Evolutionary conservation across 768 basidiomycete genomes (phyloP).

Genomic region (Russula brevipes): DNA sequence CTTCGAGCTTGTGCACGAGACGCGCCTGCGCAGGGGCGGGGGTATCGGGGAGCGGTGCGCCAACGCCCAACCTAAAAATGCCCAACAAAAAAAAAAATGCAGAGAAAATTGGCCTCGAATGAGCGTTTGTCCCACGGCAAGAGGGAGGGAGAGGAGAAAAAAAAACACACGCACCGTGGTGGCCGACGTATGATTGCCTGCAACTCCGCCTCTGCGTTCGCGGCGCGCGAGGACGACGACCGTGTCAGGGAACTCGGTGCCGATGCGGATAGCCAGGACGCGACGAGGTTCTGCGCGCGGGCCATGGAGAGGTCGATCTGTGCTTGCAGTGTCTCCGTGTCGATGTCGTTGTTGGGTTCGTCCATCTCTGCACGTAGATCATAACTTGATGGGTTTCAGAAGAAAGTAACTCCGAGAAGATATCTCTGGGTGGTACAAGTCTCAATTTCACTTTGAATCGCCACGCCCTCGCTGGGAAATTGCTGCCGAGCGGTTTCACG

Average conservation of each 20-base stretch:
- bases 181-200: constrained; percentile 65
- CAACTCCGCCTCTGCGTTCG: constrained; percentile 43
- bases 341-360: constrained; percentile 55
- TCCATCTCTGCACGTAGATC: constrained; percentile 18
- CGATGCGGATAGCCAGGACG: constrained; percentile 59
- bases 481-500: too few relatives aligned
- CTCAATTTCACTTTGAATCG: too few relatives aligned
- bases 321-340: constrained; percentile 68
- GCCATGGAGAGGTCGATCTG: constrained; percentile 79
- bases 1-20: constrained; percentile 55
- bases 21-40: constrained; percentile 35
- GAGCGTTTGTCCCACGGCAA: not conserved
- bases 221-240: constrained; percentile 23
- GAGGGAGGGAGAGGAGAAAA: not conserved
- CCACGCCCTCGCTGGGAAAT: too few relatives aligned
- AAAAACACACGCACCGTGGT: constrained; percentile 49
- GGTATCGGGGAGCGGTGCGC: constrained; percentile 53
- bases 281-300: constrained; percentile 63
- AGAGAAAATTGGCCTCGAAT: not conserved
- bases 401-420: not conserved
- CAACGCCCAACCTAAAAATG: constrained; percentile 61
- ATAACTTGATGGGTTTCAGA: constrained; percentile 4
- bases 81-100: not conserved
- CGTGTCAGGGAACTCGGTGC: constrained; percentile 25
- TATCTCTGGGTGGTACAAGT: too few relatives aligned